A percentile compares a stretch with the other conserved stretches of the same genome.
Conservation (phyloP, 495 filamentous ascomycete genomes). For the Podospora australis region DNA sequence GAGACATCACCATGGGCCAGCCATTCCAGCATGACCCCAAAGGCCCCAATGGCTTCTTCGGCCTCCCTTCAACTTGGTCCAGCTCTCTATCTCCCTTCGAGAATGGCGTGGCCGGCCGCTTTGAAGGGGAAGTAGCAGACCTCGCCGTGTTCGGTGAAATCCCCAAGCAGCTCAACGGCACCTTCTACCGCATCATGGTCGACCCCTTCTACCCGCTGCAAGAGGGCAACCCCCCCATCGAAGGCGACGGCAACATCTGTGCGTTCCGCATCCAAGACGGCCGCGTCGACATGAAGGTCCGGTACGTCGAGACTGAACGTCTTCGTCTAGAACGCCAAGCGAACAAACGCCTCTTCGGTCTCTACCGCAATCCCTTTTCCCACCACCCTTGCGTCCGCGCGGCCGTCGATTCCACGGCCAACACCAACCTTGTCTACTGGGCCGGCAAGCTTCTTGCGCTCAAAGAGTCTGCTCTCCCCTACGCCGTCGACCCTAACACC, state of each 20-base stretch:
- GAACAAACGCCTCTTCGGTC: background rate
- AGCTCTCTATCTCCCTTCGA: background rate
- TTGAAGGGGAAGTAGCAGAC: background rate
- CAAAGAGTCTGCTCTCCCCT: slow-evolving; percentile 6
- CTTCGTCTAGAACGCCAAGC: background rate
- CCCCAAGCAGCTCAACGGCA: background rate
- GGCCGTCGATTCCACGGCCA: background rate
- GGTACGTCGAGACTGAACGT: background rate
- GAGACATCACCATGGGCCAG: too few relatives aligned
- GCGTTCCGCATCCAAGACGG: background rate
- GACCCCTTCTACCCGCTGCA: background rate
- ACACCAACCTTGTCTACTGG: background rate
- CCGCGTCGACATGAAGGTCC: background rate
- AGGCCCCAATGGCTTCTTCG: slow-evolving; percentile 2
- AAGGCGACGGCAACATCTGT: background rate
- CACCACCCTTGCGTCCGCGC: background rate
- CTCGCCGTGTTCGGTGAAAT: background rate
- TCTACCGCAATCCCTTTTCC: background rate
- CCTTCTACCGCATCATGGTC: background rate
- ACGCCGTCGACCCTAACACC: slow-evolving; percentile 4
- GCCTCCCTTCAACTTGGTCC: slow-evolving; percentile 1
- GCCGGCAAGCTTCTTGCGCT: slow-evolving; percentile 2
- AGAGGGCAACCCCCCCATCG: background rate
- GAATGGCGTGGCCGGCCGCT: background rate
- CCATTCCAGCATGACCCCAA: too few relatives aligned